Percentiles rank a stretch among this genome's conserved stretches.
These are phyloP conservation scores for Xylaria sp. DNA, from an alignment of 2,329 filamentous ascomycete species.

Conservation along the genomic window DNA sequence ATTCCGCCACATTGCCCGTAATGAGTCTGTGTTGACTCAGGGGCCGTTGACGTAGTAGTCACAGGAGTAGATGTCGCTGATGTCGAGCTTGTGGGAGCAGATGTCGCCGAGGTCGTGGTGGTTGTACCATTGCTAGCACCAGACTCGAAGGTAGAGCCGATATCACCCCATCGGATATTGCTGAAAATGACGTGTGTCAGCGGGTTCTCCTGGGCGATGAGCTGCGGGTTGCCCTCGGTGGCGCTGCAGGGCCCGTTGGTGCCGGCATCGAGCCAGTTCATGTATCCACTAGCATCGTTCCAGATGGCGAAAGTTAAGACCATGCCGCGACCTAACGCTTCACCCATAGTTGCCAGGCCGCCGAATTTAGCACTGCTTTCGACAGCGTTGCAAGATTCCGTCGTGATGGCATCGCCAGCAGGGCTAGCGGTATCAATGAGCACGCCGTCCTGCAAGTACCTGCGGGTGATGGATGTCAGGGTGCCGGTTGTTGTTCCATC, in stretches of 20 bases:
- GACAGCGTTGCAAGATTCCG: conserved; percentile 34
- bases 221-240: conserved; percentile 56
- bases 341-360: conserved; percentile 49
- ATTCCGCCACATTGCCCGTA: conserved; percentile 23
- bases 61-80: neutral
- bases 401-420: conserved; percentile 34
- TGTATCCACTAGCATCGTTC: conserved; percentile 58
- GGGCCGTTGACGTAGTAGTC: conserved; percentile 1
- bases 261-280: conserved; percentile 63
- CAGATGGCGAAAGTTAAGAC: conserved; percentile 61
- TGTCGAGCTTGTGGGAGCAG: neutral
- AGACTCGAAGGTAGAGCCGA: conserved; percentile 31
- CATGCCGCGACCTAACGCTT: conserved; percentile 55
- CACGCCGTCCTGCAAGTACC: conserved; percentile 56
- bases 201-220: conserved; percentile 31
- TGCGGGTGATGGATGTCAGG: conserved; percentile 54
- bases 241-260: conserved; percentile 59
- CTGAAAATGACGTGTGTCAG: conserved; percentile 37
- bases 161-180: conserved; percentile 39
- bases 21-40: conserved; percentile 7
- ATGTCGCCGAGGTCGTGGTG: neutral
- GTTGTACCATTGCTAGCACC: neutral
- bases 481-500: conserved; percentile 29
- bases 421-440: conserved; percentile 49
- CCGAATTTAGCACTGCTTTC: conserved; percentile 41